A percentile compares a stretch with the other conserved stretches of the same genome.
Conservation (phyloP, 139 green algal species). For the Picochlorum sp. region DNA sequence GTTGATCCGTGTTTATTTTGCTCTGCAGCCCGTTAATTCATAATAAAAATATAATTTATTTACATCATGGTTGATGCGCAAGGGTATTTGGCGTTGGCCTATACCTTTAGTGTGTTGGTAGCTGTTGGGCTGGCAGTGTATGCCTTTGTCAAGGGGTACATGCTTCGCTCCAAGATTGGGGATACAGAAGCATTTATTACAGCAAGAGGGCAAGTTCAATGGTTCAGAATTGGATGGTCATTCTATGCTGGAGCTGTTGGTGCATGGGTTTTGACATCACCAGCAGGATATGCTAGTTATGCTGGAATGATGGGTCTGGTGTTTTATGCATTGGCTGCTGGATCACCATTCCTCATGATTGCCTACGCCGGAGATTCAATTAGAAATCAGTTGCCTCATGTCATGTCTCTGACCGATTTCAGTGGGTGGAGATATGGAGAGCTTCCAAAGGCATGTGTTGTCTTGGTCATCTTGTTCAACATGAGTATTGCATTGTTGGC, state of each 20-base stretch:
- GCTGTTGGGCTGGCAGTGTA: slow-evolving; percentile 9
- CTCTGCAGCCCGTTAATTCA: too few relatives aligned
- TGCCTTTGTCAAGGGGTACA: slow-evolving; percentile 12
- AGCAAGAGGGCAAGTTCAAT: slow-evolving; percentile 20
- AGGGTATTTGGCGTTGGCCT: slow-evolving; percentile 9
- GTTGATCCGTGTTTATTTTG: too few relatives aligned
- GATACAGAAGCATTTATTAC: slow-evolving; percentile 55
- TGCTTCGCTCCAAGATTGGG: neutral
- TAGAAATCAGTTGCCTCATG: slow-evolving; percentile 33
- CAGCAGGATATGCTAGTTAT: slow-evolving; percentile 35
- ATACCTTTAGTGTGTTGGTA: slow-evolving; percentile 7
- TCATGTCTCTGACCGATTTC: slow-evolving; percentile 64
- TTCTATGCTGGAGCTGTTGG: slow-evolving; percentile 65
- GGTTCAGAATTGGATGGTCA: slow-evolving; percentile 45
- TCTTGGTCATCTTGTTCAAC: slow-evolving; percentile 58
- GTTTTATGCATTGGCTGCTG: slow-evolving; percentile 57
- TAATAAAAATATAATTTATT: too few relatives aligned
- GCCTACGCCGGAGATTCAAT: slow-evolving; percentile 41
- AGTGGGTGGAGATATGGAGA: slow-evolving; percentile 52
- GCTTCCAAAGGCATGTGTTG: slow-evolving; percentile 38
- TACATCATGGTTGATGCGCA: neutral
- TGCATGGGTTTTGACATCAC: slow-evolving; percentile 59
- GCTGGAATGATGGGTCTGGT: slow-evolving; percentile 58
- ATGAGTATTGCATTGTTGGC: slow-evolving; percentile 54
- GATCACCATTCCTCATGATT: slow-evolving; percentile 63